A percentile compares a stretch with the other conserved stretches of the same genome.
Conservation (phyloP, 805 yeast species). For the Pichia cabralensis region DNA sequence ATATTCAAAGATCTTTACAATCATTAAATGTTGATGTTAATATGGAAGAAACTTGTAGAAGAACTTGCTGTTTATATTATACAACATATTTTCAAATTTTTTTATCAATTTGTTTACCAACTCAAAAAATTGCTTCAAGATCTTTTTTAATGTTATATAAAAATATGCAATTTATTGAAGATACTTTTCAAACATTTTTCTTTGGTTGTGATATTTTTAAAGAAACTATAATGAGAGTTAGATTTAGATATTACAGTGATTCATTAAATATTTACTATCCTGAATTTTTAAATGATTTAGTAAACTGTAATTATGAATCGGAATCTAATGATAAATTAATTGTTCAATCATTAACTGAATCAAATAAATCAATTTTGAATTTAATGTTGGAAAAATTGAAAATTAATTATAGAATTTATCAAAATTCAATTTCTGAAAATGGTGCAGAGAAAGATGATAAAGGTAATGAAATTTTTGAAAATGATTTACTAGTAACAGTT, state of each 20-base stretch:
- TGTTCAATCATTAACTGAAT: background rate
- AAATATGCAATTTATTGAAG: constrained; percentile 7
- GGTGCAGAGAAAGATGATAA: background rate
- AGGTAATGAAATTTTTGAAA: constrained; percentile 5
- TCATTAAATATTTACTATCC: constrained; percentile 11
- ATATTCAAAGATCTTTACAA: constrained; percentile 12
- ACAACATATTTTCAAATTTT: constrained; percentile 9
- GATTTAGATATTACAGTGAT: background rate
- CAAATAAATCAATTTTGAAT: background rate
- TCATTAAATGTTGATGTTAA: constrained; percentile 8
- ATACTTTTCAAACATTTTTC: constrained; percentile 1
- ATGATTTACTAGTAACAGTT: constrained; percentile 11
- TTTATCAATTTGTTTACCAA: constrained; percentile 12
- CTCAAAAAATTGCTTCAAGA: constrained; percentile 10
- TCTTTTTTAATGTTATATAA: constrained; percentile 11
- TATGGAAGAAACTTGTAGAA: constrained; percentile 4
- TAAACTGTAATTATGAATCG: background rate
- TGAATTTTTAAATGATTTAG: constrained; percentile 9
- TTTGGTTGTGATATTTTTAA: constrained; percentile 3
- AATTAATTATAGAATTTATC: constrained; percentile 3
- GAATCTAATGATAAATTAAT: background rate
- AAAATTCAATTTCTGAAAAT: background rate
- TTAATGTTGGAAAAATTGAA: background rate
- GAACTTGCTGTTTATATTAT: constrained; percentile 5
- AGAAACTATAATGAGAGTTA: background rate